phyloP scores from a whole-genome alignment of 2,329 filamentous ascomycete genomes.

The Albophoma yamanashiensis region DNA sequence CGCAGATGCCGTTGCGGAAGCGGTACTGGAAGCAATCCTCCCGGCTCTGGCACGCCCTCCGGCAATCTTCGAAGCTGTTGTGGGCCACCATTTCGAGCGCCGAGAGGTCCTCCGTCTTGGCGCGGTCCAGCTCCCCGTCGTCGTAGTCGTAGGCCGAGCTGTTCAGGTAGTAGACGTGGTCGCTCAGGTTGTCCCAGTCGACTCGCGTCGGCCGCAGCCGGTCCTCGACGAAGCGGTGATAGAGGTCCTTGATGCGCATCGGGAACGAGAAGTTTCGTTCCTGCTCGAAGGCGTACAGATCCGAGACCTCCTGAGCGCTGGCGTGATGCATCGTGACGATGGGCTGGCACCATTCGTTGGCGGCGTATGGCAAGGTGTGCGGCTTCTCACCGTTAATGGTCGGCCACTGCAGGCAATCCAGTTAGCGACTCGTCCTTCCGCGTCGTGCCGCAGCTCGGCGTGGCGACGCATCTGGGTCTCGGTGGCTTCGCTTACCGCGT shows the following conservation, averaged over 20 bases:
- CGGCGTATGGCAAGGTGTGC: slow-evolving; percentile 33
- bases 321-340: slow-evolving; percentile 47
- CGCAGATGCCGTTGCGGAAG: slow-evolving; percentile 27
- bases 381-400: slow-evolving; percentile 47
- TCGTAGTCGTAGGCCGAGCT: slow-evolving; percentile 15
- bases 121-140: slow-evolving; percentile 18
- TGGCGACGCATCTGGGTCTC: not conserved
- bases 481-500: slow-evolving; percentile 24
- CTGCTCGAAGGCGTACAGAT: slow-evolving; percentile 41
- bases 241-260: slow-evolving; percentile 36
- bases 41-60: slow-evolving; percentile 28
- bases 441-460: no score
- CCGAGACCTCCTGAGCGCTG: slow-evolving; percentile 36
- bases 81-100: slow-evolving; percentile 30
- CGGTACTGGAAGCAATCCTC: slow-evolving; percentile 29
- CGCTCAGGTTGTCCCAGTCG: slow-evolving; percentile 43
- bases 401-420: slow-evolving; percentile 27
- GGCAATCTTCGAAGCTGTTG: slow-evolving; percentile 30
- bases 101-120: slow-evolving; percentile 21
- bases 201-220: slow-evolving; percentile 25
- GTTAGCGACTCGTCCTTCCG: slow-evolving; percentile 2
- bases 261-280: slow-evolving; percentile 20
- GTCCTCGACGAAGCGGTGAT: slow-evolving; percentile 30
- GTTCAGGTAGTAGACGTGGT: slow-evolving; percentile 32
- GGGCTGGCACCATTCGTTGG: slow-evolving; percentile 43